Evolutionary conservation across 1,284 basidiomycete genomes (phyloP).

Genomic region (Rhizoctonia solani): DNA sequence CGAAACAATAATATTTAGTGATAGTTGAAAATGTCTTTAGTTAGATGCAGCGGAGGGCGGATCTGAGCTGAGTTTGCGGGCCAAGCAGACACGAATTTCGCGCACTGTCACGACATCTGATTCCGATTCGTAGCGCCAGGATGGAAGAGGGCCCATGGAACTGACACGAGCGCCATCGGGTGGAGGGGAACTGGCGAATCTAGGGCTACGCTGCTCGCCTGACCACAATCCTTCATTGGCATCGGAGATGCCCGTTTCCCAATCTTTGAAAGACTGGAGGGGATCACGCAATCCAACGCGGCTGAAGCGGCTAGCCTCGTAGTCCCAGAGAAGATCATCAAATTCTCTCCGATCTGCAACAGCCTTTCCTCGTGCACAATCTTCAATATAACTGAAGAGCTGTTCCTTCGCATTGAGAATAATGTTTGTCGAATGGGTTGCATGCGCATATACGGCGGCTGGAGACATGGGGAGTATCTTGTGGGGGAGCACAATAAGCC

Average conservation of each 20-base stretch:
- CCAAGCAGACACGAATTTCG: conserved; percentile 31
- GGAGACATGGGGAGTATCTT: conserved; percentile 33
- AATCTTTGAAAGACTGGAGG: conserved; percentile 14
- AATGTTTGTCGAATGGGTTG: conserved; percentile 30
- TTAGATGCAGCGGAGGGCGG: neutral
- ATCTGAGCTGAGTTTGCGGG: conserved; percentile 13
- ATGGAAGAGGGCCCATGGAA: conserved; percentile 24
- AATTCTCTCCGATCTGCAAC: conserved; percentile 24
- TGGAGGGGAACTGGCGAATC: conserved; percentile 1
- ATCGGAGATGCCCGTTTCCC: conserved; percentile 23
- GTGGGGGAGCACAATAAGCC: conserved; percentile 26
- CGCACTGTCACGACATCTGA: conserved; percentile 18
- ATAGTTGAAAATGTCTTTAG: neutral
- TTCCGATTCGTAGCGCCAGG: conserved; percentile 30
- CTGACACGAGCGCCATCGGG: neutral
- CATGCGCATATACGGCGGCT: conserved; percentile 26
- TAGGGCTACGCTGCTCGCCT: conserved; percentile 14
- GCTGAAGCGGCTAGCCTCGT: conserved; percentile 25
- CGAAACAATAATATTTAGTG: neutral
- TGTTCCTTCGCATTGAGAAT: conserved; percentile 28
- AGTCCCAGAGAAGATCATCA: conserved; percentile 31
- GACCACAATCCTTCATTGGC: conserved; percentile 22
- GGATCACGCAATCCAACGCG: conserved; percentile 30
- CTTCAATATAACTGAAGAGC: conserved; percentile 26
- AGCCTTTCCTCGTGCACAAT: conserved; percentile 18